Percentiles rank a stretch among this genome's conserved stretches.
Evolutionary conservation across 1,284 basidiomycete genomes (phyloP).

Genomic region (Calocybe gambosa): DNA sequence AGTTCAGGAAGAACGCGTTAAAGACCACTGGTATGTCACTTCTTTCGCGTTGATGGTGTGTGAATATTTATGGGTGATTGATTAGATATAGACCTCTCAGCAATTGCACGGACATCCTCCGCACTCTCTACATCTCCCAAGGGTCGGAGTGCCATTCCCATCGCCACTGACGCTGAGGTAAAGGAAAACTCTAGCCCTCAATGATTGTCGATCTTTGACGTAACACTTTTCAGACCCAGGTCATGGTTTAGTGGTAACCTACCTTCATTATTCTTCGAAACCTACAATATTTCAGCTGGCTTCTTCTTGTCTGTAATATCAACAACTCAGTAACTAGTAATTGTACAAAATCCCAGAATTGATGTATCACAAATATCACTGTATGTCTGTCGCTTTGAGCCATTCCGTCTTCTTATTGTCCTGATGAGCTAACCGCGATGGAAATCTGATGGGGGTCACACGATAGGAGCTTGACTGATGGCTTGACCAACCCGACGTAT

Average conservation of each 20-base stretch:
- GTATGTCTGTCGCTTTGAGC: neutral
- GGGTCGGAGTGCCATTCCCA: slow-evolving; percentile 13
- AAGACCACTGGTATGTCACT: slow-evolving; percentile 44
- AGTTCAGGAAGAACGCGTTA: slow-evolving; percentile 64
- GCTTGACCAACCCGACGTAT: neutral
- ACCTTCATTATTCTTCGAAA: neutral
- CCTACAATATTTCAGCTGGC: neutral
- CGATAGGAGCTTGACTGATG: neutral
- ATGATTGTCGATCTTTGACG: slow-evolving; percentile 3
- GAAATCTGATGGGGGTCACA: neutral
- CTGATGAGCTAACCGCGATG: neutral
- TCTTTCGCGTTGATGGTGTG: neutral
- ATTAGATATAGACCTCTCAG: slow-evolving; percentile 59
- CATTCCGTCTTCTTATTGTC: neutral
- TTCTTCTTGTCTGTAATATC: neutral
- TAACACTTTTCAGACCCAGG: slow-evolving; percentile 2
- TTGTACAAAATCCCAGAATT: neutral
- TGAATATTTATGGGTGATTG: neutral
- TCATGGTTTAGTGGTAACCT: neutral
- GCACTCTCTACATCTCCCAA: slow-evolving; percentile 66
- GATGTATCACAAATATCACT: neutral
- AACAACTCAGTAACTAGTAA: neutral
- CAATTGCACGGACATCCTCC: slow-evolving; percentile 77
- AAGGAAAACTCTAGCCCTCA: neutral
- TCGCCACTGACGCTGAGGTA: neutral